Conservation (phyloP, 257 asterid species). For the Linaria vulgaris region DNA sequence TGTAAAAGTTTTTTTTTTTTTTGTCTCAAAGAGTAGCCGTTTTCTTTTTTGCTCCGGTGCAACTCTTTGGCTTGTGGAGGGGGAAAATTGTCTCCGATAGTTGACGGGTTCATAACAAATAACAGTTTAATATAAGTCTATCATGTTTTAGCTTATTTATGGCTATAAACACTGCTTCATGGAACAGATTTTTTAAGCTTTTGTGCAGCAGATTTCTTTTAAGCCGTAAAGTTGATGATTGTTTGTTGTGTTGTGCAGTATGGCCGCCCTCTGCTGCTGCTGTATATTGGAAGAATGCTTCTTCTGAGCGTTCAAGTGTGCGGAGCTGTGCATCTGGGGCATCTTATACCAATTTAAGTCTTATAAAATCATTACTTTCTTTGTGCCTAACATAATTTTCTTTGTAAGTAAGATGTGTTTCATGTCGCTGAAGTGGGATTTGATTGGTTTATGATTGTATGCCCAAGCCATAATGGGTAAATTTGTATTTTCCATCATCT, state of each 20-base stretch:
- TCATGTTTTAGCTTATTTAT: not conserved
- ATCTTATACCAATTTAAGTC: conserved; percentile 4
- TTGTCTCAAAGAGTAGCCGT: not conserved
- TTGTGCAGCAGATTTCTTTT: not conserved
- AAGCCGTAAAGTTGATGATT: conserved; percentile 11
- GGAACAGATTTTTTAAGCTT: not conserved
- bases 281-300: conserved; percentile 73
- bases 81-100: not conserved
- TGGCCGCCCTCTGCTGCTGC: conserved; percentile 76
- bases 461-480: not conserved
- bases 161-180: not conserved
- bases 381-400: not conserved
- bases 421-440: conserved; percentile 10
- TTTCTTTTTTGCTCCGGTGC: not conserved
- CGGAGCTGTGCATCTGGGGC: conserved; percentile 6
- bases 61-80: not conserved
- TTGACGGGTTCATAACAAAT: not conserved
- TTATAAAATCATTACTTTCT: conserved; percentile 9
- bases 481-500: not conserved
- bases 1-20: not conserved
- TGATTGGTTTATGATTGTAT: not conserved
- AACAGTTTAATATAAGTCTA: not conserved
- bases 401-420: conserved; percentile 1
- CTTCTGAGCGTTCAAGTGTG: conserved; percentile 40
- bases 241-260: conserved; percentile 45